phyloP scores from a whole-genome alignment of 1,139 yeast species.

The Yamadazyma diospyri region DNA sequence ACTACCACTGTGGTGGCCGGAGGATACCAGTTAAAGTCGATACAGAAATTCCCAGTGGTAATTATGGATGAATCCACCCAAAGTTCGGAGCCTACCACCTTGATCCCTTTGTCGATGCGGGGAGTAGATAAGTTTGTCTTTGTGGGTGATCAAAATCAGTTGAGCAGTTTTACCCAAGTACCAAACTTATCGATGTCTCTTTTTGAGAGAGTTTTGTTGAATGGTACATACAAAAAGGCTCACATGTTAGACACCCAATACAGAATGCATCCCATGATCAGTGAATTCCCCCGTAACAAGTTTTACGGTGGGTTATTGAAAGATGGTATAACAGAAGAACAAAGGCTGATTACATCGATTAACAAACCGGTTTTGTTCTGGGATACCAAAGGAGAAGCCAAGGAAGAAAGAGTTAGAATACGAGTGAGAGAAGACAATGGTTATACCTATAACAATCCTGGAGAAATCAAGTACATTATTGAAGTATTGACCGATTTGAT shows the following conservation, averaged over 20 bases:
- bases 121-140: conserved; percentile 66
- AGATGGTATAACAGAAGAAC: conserved; percentile 56
- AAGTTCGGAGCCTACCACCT: conserved; percentile 66
- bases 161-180: conserved; percentile 64
- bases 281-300: conserved; percentile 58
- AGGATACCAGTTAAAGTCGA: conserved; percentile 55
- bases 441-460: conserved; percentile 49
- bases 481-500: conserved; percentile 48
- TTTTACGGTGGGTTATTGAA: conserved; percentile 53
- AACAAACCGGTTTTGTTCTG: conserved; percentile 50
- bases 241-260: conserved; percentile 72
- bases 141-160: conserved; percentile 69
- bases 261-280: conserved; percentile 66
- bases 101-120: conserved; percentile 66
- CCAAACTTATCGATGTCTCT: conserved; percentile 56
- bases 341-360: conserved; percentile 41
- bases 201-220: conserved; percentile 55
- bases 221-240: conserved; percentile 55
- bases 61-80: conserved; percentile 65
- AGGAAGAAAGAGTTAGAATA: conserved; percentile 45
- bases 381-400: conserved; percentile 42
- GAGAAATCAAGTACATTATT: conserved; percentile 48
- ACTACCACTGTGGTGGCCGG: conserved; percentile 74
- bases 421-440: conserved; percentile 48
- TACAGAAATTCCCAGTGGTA: conserved; percentile 59